A percentile compares a stretch with the other conserved stretches of the same genome.
phyloP scores from a whole-genome alignment of 2,329 filamentous ascomycete species.

The Phyllosticta citrichinensis region DNA sequence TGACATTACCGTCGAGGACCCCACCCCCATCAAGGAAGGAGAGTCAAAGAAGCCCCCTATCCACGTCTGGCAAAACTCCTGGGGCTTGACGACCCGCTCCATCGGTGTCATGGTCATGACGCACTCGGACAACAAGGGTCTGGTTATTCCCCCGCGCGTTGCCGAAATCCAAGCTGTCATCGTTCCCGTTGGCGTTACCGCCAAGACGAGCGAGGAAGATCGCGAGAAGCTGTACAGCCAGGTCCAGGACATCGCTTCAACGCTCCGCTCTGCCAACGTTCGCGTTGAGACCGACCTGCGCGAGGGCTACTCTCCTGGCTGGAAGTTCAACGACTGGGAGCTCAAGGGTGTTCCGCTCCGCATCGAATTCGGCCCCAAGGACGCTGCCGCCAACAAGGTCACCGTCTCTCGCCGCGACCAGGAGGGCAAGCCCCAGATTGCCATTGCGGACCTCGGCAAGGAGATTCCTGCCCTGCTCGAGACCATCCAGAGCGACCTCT shows the following conservation, averaged over 20 bases:
- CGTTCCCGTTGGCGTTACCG: constrained; percentile 86
- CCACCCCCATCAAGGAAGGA: constrained; percentile 51
- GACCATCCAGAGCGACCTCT: constrained; percentile 79
- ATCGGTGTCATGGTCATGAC: constrained; percentile 99
- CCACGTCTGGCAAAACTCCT: constrained; percentile 96
- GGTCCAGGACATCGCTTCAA: constrained; percentile 58
- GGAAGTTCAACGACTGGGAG: constrained; percentile 99
- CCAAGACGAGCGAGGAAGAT: constrained; percentile 61
- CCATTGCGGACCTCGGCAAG: constrained; percentile 61
- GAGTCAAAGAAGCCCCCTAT: constrained; percentile 59
- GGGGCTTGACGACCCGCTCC: constrained; percentile 93
- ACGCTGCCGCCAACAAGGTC: constrained; percentile 75
- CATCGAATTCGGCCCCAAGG: constrained; percentile 92
- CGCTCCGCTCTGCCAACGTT: constrained; percentile 62
- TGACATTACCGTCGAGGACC: constrained; percentile 93
- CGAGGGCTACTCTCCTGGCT: constrained; percentile 85
- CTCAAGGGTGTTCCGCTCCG: constrained; percentile 89
- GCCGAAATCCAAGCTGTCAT: constrained; percentile 78
- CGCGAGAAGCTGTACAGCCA: constrained; percentile 66
- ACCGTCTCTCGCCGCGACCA: constrained; percentile 82
- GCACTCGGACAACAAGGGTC: constrained; percentile 89
- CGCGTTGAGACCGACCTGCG: constrained; percentile 74
- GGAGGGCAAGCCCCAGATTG: constrained; percentile 50
- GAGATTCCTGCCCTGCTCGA: constrained; percentile 75
- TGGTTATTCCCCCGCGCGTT: constrained; percentile 85